Percentiles rank a stretch among this genome's conserved stretches.
Conservation (phyloP, 2,329 filamentous ascomycete species). For the Didymella pomorum region DNA sequence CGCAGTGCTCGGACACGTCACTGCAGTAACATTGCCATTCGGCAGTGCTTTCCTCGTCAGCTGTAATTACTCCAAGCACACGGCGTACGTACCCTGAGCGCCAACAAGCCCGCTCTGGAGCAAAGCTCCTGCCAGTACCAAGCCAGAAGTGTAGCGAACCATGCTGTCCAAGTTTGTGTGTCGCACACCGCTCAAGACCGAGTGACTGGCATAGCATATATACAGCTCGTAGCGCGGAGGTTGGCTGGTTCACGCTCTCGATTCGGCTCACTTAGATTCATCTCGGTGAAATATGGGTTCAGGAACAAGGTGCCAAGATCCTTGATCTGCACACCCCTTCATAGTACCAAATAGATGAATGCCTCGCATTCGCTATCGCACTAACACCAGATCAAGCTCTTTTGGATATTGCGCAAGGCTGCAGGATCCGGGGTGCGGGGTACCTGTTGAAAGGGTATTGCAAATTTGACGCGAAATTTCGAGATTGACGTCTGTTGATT, state of each 20-base stretch:
- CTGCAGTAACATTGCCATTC: slow-evolving; percentile 27
- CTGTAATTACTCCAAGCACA: not conserved
- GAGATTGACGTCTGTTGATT: not conserved
- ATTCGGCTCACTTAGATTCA: not conserved
- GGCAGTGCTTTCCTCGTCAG: slow-evolving; percentile 7
- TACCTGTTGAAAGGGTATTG: too few species aligned
- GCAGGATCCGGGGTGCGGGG: slow-evolving; percentile 2
- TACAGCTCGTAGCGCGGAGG: not conserved
- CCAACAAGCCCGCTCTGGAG: slow-evolving; percentile 25
- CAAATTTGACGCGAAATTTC: too few species aligned
- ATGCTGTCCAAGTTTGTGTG: not conserved
- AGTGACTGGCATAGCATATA: not conserved
- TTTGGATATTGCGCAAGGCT: slow-evolving; percentile 8
- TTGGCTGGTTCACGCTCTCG: not conserved
- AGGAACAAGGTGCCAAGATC: not conserved
- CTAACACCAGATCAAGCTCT: not conserved
- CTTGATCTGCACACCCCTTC: not conserved
- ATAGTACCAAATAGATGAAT: slow-evolving; percentile 16
- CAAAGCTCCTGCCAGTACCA: slow-evolving; percentile 24
- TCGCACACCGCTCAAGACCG: not conserved
- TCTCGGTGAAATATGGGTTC: slow-evolving; percentile 8
- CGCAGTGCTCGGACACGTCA: slow-evolving; percentile 49
- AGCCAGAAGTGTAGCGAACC: slow-evolving; percentile 9
- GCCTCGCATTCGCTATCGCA: not conserved
- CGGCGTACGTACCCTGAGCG: slow-evolving; percentile 25